Base-by-base conservation (phyloP, 1,139 yeast species). In the Hanseniaspora gamundiae region DNA sequence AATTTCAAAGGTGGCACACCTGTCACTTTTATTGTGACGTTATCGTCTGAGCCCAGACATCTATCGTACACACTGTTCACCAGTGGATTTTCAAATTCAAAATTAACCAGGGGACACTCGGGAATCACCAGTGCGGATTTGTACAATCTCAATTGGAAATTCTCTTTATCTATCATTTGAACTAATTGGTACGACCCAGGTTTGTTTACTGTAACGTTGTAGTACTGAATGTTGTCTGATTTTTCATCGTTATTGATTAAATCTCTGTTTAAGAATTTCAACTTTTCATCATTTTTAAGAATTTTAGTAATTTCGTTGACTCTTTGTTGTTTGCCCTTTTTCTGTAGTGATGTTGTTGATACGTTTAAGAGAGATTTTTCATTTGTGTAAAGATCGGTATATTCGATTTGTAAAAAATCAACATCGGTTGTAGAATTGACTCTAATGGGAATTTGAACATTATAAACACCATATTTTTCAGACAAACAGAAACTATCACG, bases 401-500 rank as follows among this genome's bases (percentile, higher is more conserved):
- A 75, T 49, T 77, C 73, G 36, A 88, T 59, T 57, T 84, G 91
- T 39, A 91, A 63, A 45, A 64, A 69, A 1, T 80, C 80, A 3
- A 94, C 73, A 39, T 78, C 82, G 2, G 78, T 73, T 2, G 95
- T 78, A 16, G 95, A 80, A 55, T 91, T 88, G 53, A 87, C 74
- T 51, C 82, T 78, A 19, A 91, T 69, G 4, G 97, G 96, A 50
- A 88, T 70, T 28, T 69, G 60, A 29, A 57, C 50, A 29, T 52
- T 52, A n/a, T 55, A 51, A 28, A 56, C 51, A 31, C 53, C 52
- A 11, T 58, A 58, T 9, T 64, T 62, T 40, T 64, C 50, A 41
- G 76, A 76, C 40, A 86, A 59, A 61, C 97, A 88, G 47, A 70
- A 71, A 13, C 76, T 71, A 35, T 73, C 74, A 40, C 71, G 74